Evolutionary conservation across 176 grass and related monocot genomes (phyloP), one percentile per base, ranked within the genome.

Genomic region (Rhynchospora breviuscula): DNA sequence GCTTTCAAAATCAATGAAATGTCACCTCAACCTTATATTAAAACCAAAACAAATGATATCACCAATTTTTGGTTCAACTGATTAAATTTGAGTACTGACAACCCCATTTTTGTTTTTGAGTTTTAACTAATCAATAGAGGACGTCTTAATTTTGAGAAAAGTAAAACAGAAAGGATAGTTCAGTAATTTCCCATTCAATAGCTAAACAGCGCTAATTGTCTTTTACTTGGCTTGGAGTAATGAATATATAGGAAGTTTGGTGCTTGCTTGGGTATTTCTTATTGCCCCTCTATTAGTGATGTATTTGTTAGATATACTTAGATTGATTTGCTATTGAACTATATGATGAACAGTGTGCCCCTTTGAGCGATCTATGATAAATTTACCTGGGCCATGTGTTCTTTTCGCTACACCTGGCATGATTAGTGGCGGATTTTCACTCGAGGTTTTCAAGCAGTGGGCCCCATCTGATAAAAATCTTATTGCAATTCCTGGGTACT

Each of bases 351-450:
- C 89, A 98, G 95, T 98, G 59, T 89, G 89, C 45, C 78, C 90
- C 12, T 98, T 98, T 43, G 92, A 98, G 56, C 89, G 92, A 8
- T 94, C 92, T 40, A 88, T 94, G 87, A 88, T 98, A 58, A 93
- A 98, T 44, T 81, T 90, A 82, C 86, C 92, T 76, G 95, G 89
- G n/a, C 92, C 95, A 7, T 94, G 95, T 82, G 86, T 98, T 86
- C 95, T 98, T 88, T 98, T 98, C 80, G 92, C 92, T 23, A 98
- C 95, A 70, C 92, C 95, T 79, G 95, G 95, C 88, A 98, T 98
- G 95, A 93, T 98, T 76, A 88, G 82, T 25, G 92, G 95, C 59
- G 95, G 92, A 83, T 98, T 98, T 91, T 98, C 95, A 26, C 91
- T 98, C 79, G 95, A 98, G 65, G 89, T 89, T 12, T 98, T 98